These are phyloP conservation scores for Peniophora sp. DNA, from an alignment of 1,284 basidiomycete species.

Conservation along the genomic window DNA sequence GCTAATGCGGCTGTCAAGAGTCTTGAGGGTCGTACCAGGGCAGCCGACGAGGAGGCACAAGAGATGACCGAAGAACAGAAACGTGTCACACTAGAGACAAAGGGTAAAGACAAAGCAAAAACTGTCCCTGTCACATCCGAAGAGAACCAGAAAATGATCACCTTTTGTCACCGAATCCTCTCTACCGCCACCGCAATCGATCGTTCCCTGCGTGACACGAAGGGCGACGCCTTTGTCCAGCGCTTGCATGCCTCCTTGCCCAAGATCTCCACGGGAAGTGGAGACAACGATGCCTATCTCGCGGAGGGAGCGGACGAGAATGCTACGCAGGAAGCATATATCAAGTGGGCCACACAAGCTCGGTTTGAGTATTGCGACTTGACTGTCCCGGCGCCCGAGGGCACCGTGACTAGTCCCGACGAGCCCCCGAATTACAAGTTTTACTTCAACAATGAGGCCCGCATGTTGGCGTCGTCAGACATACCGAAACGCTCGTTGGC, in stretches of 20 bases:
- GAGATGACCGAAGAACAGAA: constrained; percentile 81
- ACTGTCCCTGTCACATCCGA: constrained; percentile 36
- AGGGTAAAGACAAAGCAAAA: constrained; percentile 54
- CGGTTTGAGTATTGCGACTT: constrained; percentile 88
- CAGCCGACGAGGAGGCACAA: constrained; percentile 35
- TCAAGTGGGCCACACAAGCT: constrained; percentile 72
- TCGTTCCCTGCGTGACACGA: constrained; percentile 74
- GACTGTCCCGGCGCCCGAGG: constrained; percentile 33
- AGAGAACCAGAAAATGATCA: constrained; percentile 59
- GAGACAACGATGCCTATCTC: constrained; percentile 32
- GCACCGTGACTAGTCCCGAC: constrained; percentile 29
- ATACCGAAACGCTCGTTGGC: constrained; percentile 84
- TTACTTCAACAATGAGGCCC: constrained; percentile 70
- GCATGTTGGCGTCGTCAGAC: constrained; percentile 69
- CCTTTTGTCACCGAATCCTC: constrained; percentile 74
- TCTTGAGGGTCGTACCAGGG: constrained; percentile 54
- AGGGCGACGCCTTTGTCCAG: constrained; percentile 76
- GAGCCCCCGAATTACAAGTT: constrained; percentile 68
- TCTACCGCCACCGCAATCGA: constrained; percentile 77
- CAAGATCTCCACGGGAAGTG: constrained; percentile 46
- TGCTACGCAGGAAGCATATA: constrained; percentile 58
- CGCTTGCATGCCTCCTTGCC: constrained; percentile 71
- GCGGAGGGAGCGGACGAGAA: constrained; percentile 55
- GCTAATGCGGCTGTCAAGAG: constrained; percentile 83
- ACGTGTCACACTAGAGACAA: constrained; percentile 57